Base-by-base conservation (phyloP, 495 filamentous ascomycete genomes). In the Viridothelium virens region DNA sequence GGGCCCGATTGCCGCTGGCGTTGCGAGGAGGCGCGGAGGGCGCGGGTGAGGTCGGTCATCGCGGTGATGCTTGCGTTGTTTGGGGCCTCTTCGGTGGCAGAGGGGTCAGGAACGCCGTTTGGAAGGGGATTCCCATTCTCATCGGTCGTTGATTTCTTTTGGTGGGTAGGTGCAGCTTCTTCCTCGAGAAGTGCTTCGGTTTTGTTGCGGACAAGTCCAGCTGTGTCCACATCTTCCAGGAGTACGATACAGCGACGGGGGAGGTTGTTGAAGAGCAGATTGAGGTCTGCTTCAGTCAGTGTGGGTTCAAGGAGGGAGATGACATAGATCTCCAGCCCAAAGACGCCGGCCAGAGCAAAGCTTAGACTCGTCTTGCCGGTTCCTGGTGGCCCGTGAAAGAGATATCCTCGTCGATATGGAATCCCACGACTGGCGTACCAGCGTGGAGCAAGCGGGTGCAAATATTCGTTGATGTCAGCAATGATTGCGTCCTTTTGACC, bases 381-480 rank as follows among this genome's bases (percentile, higher is more conserved):
- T 7, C 77, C 77, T 1, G 77, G 77, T 14, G 75, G 71, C 1
- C 77, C 77, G 63, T 76, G 70, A 62, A 79, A 79, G 33, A 79
- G 72, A 66, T 78, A 78, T 14, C 77, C 77, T 1, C 77, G 67
- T n/a, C 77, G 68, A 59, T 79, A 79, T 0, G 77, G 77, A 14
- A 79, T 76, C 16, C 77, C 91, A 0, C 90, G 82, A 61, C 86
- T 86, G 0, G 88, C 85, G 69, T 94, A 94, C 91, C 91, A 96
- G 14, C 74, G 73, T 61, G 74, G 75, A 1, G 88, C 92, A 1
- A 81, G 78, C 0, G 89, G 87, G 65, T 91, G 86, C 6, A 96
- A 78, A 70, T 93, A 97, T 70, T 96, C 91, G 75, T 91, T 91
- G 74, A 96, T 90, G 74, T 97, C 93, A 16, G 80, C 75, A 38